Evolutionary conservation across 805 yeast genomes (phyloP).

Genomic region (Yamadazyma laniorum): DNA sequence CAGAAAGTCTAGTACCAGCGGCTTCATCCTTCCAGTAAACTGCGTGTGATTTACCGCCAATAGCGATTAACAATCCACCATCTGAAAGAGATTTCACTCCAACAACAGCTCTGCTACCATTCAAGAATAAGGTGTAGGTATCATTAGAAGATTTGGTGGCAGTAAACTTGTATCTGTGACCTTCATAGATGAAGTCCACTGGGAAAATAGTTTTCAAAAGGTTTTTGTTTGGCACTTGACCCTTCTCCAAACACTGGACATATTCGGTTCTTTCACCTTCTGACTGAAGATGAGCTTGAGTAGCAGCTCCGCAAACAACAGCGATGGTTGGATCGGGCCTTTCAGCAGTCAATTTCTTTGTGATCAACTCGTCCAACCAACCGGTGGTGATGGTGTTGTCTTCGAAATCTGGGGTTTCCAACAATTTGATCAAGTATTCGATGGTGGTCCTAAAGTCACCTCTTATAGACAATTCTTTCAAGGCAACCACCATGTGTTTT

Average conservation of each 20-base stretch:
- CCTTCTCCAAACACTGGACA: conserved; percentile 78
- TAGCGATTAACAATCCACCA: conserved; percentile 85
- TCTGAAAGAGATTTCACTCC: conserved; percentile 88
- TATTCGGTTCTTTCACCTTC: conserved; percentile 70
- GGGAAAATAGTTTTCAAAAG: conserved; percentile 84
- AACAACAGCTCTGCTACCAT: conserved; percentile 87
- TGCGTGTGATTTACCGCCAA: conserved; percentile 92
- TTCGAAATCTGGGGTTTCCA: conserved; percentile 96
- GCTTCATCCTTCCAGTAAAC: conserved; percentile 98
- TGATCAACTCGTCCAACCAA: conserved; percentile 95
- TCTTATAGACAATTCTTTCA: conserved; percentile 92
- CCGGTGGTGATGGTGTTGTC: conserved; percentile 97
- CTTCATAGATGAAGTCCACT: conserved; percentile 94
- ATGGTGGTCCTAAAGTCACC: conserved; percentile 99
- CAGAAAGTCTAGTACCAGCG: conserved; percentile 89
- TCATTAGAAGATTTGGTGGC: conserved; percentile 90
- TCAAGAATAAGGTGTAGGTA: conserved; percentile 82
- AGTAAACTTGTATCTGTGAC: conserved; percentile 88
- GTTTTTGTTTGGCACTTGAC: conserved; percentile 88
- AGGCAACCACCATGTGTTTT: conserved; percentile 98
- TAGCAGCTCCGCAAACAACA: conserved; percentile 94
- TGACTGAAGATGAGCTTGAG: conserved; percentile 85
- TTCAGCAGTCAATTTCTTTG: conserved; percentile 92
- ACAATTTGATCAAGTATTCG: conserved; percentile 89
- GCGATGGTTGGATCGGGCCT: conserved; percentile 92